Conservation (phyloP, 768 basidiomycete species). For the Phylloporus arenicola region DNA sequence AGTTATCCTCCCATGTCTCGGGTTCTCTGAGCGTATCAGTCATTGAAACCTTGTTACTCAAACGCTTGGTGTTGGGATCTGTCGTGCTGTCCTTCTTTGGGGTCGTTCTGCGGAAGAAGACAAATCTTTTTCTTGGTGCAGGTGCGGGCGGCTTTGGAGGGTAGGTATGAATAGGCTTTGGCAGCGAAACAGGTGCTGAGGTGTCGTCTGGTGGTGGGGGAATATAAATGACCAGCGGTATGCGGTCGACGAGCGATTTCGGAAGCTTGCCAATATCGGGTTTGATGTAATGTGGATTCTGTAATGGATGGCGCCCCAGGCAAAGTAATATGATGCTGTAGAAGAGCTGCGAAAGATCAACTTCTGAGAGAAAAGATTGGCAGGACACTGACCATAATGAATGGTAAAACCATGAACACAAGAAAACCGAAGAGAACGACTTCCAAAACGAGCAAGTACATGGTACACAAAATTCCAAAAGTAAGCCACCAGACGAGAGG, state of each 20-base stretch:
- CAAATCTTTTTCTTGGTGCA: slow-evolving; percentile 43
- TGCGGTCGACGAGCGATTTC: slow-evolving; percentile 65
- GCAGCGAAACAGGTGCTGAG: slow-evolving; percentile 36
- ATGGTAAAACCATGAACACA: slow-evolving; percentile 73
- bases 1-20: slow-evolving; percentile 69
- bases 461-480: slow-evolving; percentile 73
- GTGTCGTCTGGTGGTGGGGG: slow-evolving; percentile 62
- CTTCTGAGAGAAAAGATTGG: neutral
- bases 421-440: slow-evolving; percentile 70
- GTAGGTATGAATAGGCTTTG: slow-evolving; percentile 50
- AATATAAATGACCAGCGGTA: slow-evolving; percentile 83
- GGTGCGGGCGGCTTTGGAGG: slow-evolving; percentile 47
- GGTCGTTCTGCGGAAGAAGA: slow-evolving; percentile 39
- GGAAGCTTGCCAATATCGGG: slow-evolving; percentile 76
- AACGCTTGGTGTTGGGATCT: slow-evolving; percentile 15
- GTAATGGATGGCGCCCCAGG: slow-evolving; percentile 74
- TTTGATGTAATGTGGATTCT: slow-evolving; percentile 66
- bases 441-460: slow-evolving; percentile 71
- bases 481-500: slow-evolving; percentile 87
- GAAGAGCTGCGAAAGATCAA: slow-evolving; percentile 44
- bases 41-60: slow-evolving; percentile 5
- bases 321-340: slow-evolving; percentile 78
- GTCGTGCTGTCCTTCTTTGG: slow-evolving; percentile 21
- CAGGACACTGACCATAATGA: slow-evolving; percentile 59
- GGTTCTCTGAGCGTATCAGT: slow-evolving; percentile 26